phyloP scores from a whole-genome alignment of 192 early-diverging fungal genomes.

The Podila verticillata region DNA sequence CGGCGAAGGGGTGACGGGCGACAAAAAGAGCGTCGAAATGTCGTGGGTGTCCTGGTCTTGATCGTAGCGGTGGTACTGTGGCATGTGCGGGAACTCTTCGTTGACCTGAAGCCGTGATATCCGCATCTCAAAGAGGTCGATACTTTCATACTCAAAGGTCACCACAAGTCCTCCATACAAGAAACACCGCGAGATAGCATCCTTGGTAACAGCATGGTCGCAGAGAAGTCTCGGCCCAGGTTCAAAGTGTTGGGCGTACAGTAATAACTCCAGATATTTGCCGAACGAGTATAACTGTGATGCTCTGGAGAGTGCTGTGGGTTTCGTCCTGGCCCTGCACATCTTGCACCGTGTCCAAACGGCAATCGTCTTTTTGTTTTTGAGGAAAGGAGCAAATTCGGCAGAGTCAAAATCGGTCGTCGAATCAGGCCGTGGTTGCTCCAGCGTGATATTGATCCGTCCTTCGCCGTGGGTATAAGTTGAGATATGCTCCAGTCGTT shows the following conservation, averaged over 20 bases:
- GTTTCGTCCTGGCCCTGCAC: slow-evolving; percentile 72
- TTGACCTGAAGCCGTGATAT: slow-evolving; percentile 67
- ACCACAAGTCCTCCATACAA: slow-evolving; percentile 74
- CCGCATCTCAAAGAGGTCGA: slow-evolving; percentile 72
- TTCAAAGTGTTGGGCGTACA: slow-evolving; percentile 72
- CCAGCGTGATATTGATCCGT: slow-evolving; percentile 59
- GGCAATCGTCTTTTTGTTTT: slow-evolving; percentile 70
- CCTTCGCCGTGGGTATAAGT: slow-evolving; percentile 65
- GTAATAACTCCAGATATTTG: slow-evolving; percentile 89
- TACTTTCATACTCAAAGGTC: slow-evolving; percentile 72
- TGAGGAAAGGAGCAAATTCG: slow-evolving; percentile 59
- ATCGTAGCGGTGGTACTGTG: slow-evolving; percentile 42
- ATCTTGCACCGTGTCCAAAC: slow-evolving; percentile 85
- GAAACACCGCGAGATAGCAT: slow-evolving; percentile 80
- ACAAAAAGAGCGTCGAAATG: slow-evolving; percentile 25
- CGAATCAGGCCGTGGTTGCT: slow-evolving; percentile 28
- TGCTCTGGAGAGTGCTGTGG: slow-evolving; percentile 73
- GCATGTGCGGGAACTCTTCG: slow-evolving; percentile 32
- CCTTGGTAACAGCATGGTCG: slow-evolving; percentile 50
- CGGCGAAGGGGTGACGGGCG: not conserved
- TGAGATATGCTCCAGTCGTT: slow-evolving; percentile 59
- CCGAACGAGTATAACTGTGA: slow-evolving; percentile 91
- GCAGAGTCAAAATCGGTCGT: slow-evolving; percentile 11
- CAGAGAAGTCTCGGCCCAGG: slow-evolving; percentile 63
- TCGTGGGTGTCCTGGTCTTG: slow-evolving; percentile 47